A percentile compares a stretch with the other conserved stretches of the same genome.
Conservation (phyloP, 306 rosid genomes). For the Cucurbita ficifolia region DNA sequence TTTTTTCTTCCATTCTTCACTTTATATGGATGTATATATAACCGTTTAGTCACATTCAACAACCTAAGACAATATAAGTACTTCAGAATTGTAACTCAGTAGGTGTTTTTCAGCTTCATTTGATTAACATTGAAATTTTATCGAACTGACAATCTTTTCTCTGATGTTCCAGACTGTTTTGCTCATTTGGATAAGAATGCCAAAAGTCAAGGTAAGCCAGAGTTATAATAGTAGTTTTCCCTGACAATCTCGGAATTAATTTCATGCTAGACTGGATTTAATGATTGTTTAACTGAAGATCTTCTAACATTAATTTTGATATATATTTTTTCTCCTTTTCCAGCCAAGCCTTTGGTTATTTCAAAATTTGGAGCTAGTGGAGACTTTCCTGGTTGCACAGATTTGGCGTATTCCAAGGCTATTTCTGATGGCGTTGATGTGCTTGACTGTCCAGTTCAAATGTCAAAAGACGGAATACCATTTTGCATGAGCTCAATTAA, state of each 20-base stretch:
- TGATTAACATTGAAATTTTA: neutral
- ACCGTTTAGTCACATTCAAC: neutral
- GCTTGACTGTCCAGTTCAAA: slow-evolving; percentile 83
- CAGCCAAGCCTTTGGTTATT: slow-evolving; percentile 53
- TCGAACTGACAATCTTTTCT: slow-evolving; percentile 8
- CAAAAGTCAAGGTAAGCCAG: slow-evolving; percentile 31
- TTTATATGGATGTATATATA: neutral
- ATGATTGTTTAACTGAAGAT: slow-evolving; percentile 1
- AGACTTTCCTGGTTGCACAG: slow-evolving; percentile 62
- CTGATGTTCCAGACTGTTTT: slow-evolving; percentile 54
- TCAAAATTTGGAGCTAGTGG: slow-evolving; percentile 86
- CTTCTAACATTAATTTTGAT: slow-evolving; percentile 12
- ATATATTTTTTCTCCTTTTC: slow-evolving; percentile 10
- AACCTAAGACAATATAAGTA: neutral
- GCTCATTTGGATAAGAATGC: slow-evolving; percentile 46
- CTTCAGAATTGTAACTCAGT: neutral
- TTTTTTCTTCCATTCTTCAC: neutral
- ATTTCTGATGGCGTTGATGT: slow-evolving; percentile 63
- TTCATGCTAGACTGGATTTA: slow-evolving; percentile 3
- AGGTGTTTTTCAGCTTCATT: neutral
- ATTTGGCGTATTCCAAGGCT: slow-evolving; percentile 48
- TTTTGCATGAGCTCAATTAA: slow-evolving; percentile 61
- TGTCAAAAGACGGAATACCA: slow-evolving; percentile 60
- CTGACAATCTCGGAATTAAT: neutral
- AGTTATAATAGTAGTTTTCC: neutral